A percentile compares a stretch with the other conserved stretches of the same genome.
phyloP scores from a whole-genome alignment of 129 eudicot species.

The Helichrysum umbraculigerum region DNA sequence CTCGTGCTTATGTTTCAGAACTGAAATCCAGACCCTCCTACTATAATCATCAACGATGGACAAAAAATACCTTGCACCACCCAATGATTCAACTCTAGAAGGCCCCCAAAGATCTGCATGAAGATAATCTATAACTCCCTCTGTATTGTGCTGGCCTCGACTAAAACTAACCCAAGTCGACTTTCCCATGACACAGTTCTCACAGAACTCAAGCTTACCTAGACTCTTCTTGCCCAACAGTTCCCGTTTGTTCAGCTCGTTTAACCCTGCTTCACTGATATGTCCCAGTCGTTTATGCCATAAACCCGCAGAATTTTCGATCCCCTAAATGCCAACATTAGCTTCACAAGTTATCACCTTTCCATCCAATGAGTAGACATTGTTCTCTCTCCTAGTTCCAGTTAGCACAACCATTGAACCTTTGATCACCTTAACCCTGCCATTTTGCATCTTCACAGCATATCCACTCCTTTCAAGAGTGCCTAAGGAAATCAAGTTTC shows the following conservation, averaged over 20 bases:
- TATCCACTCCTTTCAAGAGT: neutral
- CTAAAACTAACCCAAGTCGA: neutral
- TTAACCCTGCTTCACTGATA: neutral
- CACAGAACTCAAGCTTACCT: neutral
- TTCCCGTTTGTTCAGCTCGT: neutral
- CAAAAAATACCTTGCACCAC: neutral
- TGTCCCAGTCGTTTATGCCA: neutral
- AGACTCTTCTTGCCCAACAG: neutral
- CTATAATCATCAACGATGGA: neutral
- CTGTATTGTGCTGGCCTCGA: neutral
- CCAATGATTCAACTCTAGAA: neutral
- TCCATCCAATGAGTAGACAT: neutral
- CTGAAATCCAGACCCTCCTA: neutral
- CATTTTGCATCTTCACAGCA: neutral
- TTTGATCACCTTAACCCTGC: neutral
- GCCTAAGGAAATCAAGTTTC: neutral
- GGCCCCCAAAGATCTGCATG: neutral
- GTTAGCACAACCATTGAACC: neutral
- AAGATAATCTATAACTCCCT: neutral
- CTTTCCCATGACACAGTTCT: neutral
- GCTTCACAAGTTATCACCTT: neutral
- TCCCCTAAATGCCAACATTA: no score
- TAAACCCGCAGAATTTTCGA: no score
- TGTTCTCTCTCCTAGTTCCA: neutral
- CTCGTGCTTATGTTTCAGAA: neutral